Base-by-base conservation (phyloP, 1,284 basidiomycete species). In the Phellinidium pouzarii region DNA sequence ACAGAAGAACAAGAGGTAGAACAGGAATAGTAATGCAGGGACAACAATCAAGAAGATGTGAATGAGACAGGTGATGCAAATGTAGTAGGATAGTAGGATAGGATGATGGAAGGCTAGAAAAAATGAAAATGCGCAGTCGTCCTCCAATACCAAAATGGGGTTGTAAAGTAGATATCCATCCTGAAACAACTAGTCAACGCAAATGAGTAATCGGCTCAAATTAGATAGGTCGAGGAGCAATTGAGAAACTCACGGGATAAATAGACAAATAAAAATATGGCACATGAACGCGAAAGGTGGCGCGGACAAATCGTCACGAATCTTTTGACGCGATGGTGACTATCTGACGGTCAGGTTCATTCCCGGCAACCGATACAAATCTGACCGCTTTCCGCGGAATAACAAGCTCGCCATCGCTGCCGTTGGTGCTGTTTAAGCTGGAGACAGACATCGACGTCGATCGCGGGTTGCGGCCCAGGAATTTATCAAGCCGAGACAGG, bases 331-430 rank as follows among this genome's bases (percentile, higher is more conserved):
- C 8, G 19, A n/a, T n/a, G 14, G 8, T 17, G 37, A 43, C 48
- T 5, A n/a, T 23, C 9, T 40, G 48, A n/a, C 41, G 25, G 19
- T 12, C 38, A 17, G 19, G 29, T 12, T 23, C 47, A 14, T 55
- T 36, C 26, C 50, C 50, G 9, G 23, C 46, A 6, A 49, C n/a
- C 4, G 50, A 25, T 12, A 40, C 46, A 23, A 56, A 56, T 17
- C 54, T 31, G 19, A 56, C 54, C 23, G 54, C 48, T 23, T 56
- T 56, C 22, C 54, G 23, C 2, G 44, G 50, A 6, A 36, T 14
- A 3, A 14, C 34, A 3, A 48, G 27, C 7, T 52, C 50, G 22
- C 19, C 40, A 19, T 52, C 50, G 23, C 50, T 52, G 38, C 50
- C 48, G 27, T 14, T 34, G 6, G 6, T 34, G 31, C 36, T 27